phyloP scores from a whole-genome alignment of 768 basidiomycete species.

The Arthromyces matolae region DNA sequence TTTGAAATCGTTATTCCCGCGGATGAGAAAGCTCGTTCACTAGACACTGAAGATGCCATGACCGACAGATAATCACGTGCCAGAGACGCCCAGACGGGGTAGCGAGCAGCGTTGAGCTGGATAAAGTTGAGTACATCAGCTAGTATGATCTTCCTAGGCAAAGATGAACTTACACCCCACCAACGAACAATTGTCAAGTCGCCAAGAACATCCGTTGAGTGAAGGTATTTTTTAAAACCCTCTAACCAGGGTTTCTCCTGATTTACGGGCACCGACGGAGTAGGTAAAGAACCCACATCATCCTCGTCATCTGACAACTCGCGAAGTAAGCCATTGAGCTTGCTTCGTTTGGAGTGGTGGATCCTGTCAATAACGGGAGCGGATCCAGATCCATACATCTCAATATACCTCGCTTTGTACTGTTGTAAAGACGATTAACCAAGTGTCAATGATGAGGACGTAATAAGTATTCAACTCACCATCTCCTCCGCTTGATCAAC shows the following conservation, averaged over 20 bases:
- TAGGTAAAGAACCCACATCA: not conserved
- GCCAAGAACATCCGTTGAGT: not conserved
- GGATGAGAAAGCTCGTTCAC: not conserved
- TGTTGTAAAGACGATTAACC: not conserved
- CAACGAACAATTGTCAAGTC: not conserved
- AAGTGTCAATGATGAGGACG: not conserved
- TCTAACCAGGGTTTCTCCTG: not conserved
- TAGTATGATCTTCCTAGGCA: too few relatives aligned
- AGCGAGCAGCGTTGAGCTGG: not conserved
- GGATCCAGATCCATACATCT: not conserved
- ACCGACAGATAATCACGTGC: not conserved
- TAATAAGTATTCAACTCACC: not conserved
- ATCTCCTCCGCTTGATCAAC: constrained; percentile 14
- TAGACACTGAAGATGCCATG: not conserved
- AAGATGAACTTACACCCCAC: not conserved
- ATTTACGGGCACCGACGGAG: not conserved
- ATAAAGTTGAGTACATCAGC: not conserved
- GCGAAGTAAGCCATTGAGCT: too few relatives aligned
- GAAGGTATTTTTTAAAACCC: not conserved
- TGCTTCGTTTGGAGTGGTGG: not conserved
- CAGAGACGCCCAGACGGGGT: not conserved
- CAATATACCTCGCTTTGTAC: not conserved
- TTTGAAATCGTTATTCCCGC: constrained; percentile 5
- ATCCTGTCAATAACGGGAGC: not conserved
- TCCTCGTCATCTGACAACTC: not conserved